A percentile compares a stretch with the other conserved stretches of the same genome.
Evolutionary conservation across 805 yeast genomes (phyloP).

Genomic region (Yarrowia bubula): DNA sequence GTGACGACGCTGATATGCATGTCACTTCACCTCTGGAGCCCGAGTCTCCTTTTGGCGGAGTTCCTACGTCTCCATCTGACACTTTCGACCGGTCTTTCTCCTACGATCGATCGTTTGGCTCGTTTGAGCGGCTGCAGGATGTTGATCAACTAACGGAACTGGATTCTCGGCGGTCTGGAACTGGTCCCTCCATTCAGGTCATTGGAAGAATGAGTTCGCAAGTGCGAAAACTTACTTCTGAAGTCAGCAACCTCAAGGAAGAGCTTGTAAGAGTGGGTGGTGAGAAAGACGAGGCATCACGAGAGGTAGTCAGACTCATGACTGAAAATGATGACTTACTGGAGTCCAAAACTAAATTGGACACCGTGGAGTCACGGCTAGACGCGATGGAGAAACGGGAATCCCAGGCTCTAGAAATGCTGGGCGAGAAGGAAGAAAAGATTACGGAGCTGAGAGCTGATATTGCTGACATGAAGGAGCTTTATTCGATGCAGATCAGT

Average conservation of each 20-base stretch:
- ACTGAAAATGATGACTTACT: slow-evolving; percentile 52
- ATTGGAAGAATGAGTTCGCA: slow-evolving; percentile 73
- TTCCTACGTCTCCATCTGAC: slow-evolving; percentile 2
- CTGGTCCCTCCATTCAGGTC: slow-evolving; percentile 53
- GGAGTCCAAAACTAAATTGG: slow-evolving; percentile 40
- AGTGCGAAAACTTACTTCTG: slow-evolving; percentile 77
- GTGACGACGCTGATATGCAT: slow-evolving; percentile 6
- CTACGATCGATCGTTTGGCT: neutral
- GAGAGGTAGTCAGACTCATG: slow-evolving; percentile 61
- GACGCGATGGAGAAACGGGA: slow-evolving; percentile 46
- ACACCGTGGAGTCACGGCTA: slow-evolving; percentile 39
- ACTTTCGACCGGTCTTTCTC: slow-evolving; percentile 4
- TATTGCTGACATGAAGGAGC: slow-evolving; percentile 81
- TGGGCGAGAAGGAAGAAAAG: slow-evolving; percentile 85
- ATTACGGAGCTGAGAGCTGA: slow-evolving; percentile 86
- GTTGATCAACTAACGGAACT: slow-evolving; percentile 1
- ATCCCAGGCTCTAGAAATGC: slow-evolving; percentile 59
- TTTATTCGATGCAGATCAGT: slow-evolving; percentile 80
- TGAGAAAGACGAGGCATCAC: slow-evolving; percentile 66
- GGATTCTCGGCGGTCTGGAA: neutral
- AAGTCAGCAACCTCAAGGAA: slow-evolving; percentile 61
- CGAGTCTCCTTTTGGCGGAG: slow-evolving; percentile 5
- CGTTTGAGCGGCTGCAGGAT: slow-evolving; percentile 24
- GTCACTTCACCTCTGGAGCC: neutral
- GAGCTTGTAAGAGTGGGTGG: slow-evolving; percentile 52